Conservation (phyloP, 2,329 filamentous ascomycete species). For the Sporothrix pseudoabietina region DNA sequence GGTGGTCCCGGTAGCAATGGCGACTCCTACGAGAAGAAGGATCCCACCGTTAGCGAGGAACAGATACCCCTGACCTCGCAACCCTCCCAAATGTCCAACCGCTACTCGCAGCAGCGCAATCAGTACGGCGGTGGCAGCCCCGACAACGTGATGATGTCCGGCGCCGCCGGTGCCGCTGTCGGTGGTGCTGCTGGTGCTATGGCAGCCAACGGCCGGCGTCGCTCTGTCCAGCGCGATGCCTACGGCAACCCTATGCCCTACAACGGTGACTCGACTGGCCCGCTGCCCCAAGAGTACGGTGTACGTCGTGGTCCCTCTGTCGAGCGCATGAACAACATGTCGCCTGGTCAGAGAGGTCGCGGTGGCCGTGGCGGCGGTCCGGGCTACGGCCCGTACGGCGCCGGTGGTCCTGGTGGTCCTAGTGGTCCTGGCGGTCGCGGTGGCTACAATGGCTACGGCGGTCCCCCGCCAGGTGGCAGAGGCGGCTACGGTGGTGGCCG, state of each 20-base stretch:
- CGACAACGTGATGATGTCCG: slow-evolving; percentile 39
- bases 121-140: slow-evolving; percentile 50
- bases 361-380: slow-evolving; percentile 56
- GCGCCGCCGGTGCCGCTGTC: slow-evolving; percentile 21
- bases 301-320: slow-evolving; percentile 51
- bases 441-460: slow-evolving; percentile 36
- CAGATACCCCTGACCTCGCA: slow-evolving; percentile 68
- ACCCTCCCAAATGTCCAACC: slow-evolving; percentile 59
- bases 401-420: slow-evolving; percentile 37
- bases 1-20: slow-evolving; percentile 56
- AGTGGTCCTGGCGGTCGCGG: slow-evolving; percentile 55
- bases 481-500: slow-evolving; percentile 47
- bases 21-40: slow-evolving; percentile 66
- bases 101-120: slow-evolving; percentile 50
- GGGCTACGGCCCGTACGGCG: slow-evolving; percentile 43
- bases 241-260: slow-evolving; percentile 62
- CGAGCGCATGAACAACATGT: slow-evolving; percentile 50
- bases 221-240: slow-evolving; percentile 56
- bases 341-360: slow-evolving; percentile 50
- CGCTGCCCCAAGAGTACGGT: slow-evolving; percentile 49
- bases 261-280: slow-evolving; percentile 56
- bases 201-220: slow-evolving; percentile 32
- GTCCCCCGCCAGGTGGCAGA: slow-evolving; percentile 42
- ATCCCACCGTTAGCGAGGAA: slow-evolving; percentile 67
- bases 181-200: slow-evolving; percentile 37